Evolutionary conservation across 2,329 filamentous ascomycete species (phyloP).

Genomic region (Triangularia verruculosa): DNA sequence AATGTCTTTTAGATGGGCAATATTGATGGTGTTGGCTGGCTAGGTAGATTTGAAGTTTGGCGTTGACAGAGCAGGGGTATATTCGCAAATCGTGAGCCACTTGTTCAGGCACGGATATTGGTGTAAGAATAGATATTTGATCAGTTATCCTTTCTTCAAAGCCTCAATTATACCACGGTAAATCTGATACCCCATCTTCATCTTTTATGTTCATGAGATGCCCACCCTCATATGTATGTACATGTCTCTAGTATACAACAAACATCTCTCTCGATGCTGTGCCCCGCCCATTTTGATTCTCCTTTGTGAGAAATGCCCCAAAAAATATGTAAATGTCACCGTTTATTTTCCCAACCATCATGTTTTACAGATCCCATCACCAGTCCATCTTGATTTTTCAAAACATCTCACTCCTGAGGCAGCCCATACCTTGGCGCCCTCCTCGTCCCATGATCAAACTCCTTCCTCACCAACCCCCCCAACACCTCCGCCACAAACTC

Average conservation of each 20-base stretch:
- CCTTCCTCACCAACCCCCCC: conserved; percentile 14
- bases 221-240: not conserved
- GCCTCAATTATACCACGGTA: not conserved
- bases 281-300: not conserved
- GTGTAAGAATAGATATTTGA: not conserved
- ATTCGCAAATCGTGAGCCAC: no score
- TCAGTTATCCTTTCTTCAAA: not conserved
- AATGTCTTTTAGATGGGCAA: not conserved
- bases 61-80: no score
- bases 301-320: not conserved
- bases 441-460: not conserved
- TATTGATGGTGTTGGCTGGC: no score
- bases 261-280: not conserved
- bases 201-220: not conserved
- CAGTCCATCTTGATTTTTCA: no score
- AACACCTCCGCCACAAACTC: conserved; percentile 47
- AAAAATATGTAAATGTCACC: not conserved
- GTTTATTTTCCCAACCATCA: not conserved
- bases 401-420: not conserved
- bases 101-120: not conserved
- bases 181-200: not conserved
- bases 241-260: not conserved
- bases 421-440: not conserved
- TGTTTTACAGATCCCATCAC: not conserved
- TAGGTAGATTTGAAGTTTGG: no score